Evolutionary conservation across 1,284 basidiomycete genomes (phyloP).

Genomic region (Tetrapyrgos nigripes): DNA sequence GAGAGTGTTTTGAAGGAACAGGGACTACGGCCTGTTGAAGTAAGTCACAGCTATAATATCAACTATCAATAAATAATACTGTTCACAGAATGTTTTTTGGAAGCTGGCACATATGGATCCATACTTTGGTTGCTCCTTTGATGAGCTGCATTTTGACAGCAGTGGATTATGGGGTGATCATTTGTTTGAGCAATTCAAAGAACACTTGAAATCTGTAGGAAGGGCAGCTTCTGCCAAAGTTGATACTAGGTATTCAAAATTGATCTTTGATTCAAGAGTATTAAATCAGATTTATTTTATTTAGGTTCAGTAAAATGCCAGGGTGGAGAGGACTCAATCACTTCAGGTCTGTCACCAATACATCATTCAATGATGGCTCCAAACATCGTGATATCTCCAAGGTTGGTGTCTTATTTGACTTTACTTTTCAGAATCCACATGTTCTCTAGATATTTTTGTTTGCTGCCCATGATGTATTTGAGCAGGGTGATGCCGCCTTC

Average conservation of each 20-base stretch:
- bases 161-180: slow-evolving; percentile 39
- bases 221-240: too few relatives aligned
- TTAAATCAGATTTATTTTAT: not conserved
- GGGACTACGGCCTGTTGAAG: slow-evolving; percentile 37
- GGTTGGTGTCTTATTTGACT: not conserved
- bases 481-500: too few relatives aligned
- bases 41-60: slow-evolving; percentile 22
- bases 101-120: slow-evolving; percentile 32
- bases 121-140: slow-evolving; percentile 39
- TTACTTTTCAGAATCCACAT: too few relatives aligned
- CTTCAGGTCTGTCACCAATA: slow-evolving; percentile 44
- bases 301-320: slow-evolving; percentile 33
- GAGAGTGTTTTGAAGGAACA: slow-evolving; percentile 31
- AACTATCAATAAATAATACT: slow-evolving; percentile 37
- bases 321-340: slow-evolving; percentile 36
- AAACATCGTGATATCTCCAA: not conserved
- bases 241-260: not conserved
- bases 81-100: too few relatives aligned
- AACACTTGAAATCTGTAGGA: not conserved
- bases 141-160: slow-evolving; percentile 42
- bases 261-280: not conserved
- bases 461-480: too few relatives aligned
- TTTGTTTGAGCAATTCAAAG: too few relatives aligned
- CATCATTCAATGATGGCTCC: slow-evolving; percentile 39
- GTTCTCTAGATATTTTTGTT: slow-evolving; percentile 7